Base-by-base conservation (phyloP, 352 stramenopile species). In the Pythium phragmiticola region DNA sequence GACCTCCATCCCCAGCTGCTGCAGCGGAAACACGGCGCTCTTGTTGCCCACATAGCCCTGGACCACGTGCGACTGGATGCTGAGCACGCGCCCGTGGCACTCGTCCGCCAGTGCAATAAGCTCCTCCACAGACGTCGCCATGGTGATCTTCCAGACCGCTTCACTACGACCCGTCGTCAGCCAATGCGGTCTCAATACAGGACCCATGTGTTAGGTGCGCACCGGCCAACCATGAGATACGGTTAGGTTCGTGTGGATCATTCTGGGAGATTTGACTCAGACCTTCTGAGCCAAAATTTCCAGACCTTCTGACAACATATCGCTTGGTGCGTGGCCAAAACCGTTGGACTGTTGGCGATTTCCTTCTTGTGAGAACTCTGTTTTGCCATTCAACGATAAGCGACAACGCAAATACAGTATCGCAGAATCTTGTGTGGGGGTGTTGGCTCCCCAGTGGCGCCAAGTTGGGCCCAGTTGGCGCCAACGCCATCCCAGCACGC, bases 31-130 rank as follows among this genome's bases (percentile, higher is more conserved):
- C 37, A 95, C 83, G 9, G 87, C 87, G 68, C 83, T 91, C 71
- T 92, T 91, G 66, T 95, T 95, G 49, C 87, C 87, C 37, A 95
- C 87, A 55, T 94, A 95, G 26, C 87, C 87, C 60, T 92, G 87
- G 34, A 95, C 87, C 45, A 94, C 85, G 53, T 95, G 87, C 47
- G 87, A 94, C 72, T 95, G 87, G 70, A 95, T 93, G 72, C 84
- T 94, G 57, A 95, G 74, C 69, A 95, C 87, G 60, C 79, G 78
- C 4, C 79, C 78, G 55, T 73, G 71, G 21, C 73, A 72, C 43
- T 84, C 79, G 5, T 61, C 62, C 8, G 68, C 66, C n/a, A 47
- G 28, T 9, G 48, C 53, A 41, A 60, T 16, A 2, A 6, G 14
- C 16, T 57, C 50, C 5, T 7, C 26, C 17, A 41, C 9, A 21